These are phyloP conservation scores for Castanopsis chinensis DNA, from an alignment of 306 rosid species.

Conservation along the genomic window DNA sequence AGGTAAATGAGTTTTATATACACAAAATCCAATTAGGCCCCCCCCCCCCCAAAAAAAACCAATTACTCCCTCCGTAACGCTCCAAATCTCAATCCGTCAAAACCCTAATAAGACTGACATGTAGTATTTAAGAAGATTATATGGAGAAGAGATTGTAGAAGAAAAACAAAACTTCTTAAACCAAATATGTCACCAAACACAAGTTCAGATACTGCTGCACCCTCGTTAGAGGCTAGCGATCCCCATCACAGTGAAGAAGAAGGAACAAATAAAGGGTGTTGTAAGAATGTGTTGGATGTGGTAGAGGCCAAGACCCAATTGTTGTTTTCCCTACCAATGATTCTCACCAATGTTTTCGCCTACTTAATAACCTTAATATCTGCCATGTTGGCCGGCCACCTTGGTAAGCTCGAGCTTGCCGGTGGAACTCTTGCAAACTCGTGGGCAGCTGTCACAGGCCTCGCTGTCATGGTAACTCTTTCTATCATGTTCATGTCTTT, in stretches of 20 bases:
- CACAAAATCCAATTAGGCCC: too few relatives aligned
- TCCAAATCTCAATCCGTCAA: too few relatives aligned
- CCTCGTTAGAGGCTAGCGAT: slow-evolving; percentile 9
- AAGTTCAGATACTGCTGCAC: slow-evolving; percentile 9
- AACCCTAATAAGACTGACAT: too few relatives aligned
- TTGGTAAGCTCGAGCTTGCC: slow-evolving; percentile 75
- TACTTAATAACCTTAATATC: slow-evolving; percentile 56
- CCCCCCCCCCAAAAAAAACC: too few relatives aligned
- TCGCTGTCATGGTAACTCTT: slow-evolving; percentile 51
- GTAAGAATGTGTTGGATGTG: slow-evolving; percentile 50
- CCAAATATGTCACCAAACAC: slow-evolving; percentile 7
- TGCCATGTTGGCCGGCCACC: slow-evolving; percentile 93
- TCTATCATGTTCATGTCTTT: neutral
- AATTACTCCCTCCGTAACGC: too few relatives aligned
- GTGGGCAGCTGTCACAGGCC: slow-evolving; percentile 73
- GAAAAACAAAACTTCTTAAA: neutral
- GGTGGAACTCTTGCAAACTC: slow-evolving; percentile 78
- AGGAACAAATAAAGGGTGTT: slow-evolving; percentile 29
- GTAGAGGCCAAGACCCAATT: slow-evolving; percentile 63
- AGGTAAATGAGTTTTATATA: too few relatives aligned
- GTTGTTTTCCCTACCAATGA: slow-evolving; percentile 60
- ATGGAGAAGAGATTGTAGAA: neutral
- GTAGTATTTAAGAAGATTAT: too few relatives aligned
- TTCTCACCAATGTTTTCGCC: slow-evolving; percentile 60
- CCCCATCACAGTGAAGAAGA: neutral